Evolutionary conservation across 495 filamentous ascomycete species (phyloP).

Genomic region (Talaromyces stipitatus): DNA sequence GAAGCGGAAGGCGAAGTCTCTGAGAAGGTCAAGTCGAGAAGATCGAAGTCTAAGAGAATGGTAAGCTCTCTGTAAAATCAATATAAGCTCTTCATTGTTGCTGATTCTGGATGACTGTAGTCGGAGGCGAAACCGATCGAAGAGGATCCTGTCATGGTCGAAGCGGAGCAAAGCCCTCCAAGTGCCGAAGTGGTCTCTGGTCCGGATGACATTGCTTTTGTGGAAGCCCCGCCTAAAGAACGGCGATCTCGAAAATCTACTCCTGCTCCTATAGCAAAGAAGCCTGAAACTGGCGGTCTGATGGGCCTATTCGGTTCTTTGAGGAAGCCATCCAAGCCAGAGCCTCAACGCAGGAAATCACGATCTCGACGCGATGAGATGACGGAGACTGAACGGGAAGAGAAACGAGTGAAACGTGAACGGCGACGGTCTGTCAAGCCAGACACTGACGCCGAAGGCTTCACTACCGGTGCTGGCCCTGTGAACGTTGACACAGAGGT

Average conservation of each 20-base stretch:
- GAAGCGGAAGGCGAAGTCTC: conserved; percentile 33
- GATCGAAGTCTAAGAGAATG: conserved; percentile 28
- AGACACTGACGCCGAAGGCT: conserved; percentile 39
- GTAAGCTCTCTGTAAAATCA: conserved; percentile 16
- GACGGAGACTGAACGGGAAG: conserved; percentile 36
- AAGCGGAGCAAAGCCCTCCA: conserved; percentile 29
- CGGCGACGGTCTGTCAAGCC: conserved; percentile 30
- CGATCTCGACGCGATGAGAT: conserved; percentile 33
- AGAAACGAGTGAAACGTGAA: conserved; percentile 35
- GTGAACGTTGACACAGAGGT: conserved; percentile 36
- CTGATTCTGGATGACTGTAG: conserved; percentile 1
- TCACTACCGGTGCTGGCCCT: conserved; percentile 31
- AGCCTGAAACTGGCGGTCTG: conserved; percentile 35
- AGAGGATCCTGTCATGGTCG: conserved; percentile 42
- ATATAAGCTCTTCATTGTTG: background rate
- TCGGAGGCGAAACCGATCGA: conserved; percentile 18
- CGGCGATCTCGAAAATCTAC: conserved; percentile 35
- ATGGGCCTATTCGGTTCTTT: conserved; percentile 43
- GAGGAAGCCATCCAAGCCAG: conserved; percentile 29
- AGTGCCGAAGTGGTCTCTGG: conserved; percentile 33
- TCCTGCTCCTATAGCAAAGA: conserved; percentile 29
- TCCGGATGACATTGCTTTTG: conserved; percentile 60
- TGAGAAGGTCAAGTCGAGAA: conserved; percentile 26
- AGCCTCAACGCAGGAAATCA: conserved; percentile 33
- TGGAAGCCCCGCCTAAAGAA: conserved; percentile 68